Conservation (phyloP, 2,329 filamentous ascomycete genomes). For the Colletotrichum phormii region DNA sequence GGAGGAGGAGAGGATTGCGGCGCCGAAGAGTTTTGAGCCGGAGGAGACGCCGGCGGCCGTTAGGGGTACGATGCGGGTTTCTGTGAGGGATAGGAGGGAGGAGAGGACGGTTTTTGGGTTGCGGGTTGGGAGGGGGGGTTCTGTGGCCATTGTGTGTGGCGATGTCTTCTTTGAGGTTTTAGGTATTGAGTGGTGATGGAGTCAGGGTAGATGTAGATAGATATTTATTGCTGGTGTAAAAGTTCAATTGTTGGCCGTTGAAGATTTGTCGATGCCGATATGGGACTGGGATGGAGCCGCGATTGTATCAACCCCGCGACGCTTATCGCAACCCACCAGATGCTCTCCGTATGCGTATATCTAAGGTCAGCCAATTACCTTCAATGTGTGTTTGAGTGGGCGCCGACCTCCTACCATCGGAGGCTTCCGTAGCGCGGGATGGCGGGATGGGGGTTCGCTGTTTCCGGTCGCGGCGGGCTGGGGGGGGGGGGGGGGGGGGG, state of each 20-base stretch:
- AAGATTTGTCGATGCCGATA: background rate
- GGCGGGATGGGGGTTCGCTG: background rate
- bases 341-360: background rate
- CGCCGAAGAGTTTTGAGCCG: conserved; percentile 68
- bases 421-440: conserved; percentile 29
- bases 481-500: no score
- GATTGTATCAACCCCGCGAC: background rate
- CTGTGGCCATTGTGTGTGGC: conserved; percentile 39
- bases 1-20: conserved; percentile 61
- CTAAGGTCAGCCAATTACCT: no score
- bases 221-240: no score
- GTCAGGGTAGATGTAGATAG: rapidly evolving
- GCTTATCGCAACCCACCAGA: background rate
- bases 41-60: conserved; percentile 61
- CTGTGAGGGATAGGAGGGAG: conserved; percentile 55
- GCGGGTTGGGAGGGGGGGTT: conserved; percentile 19
- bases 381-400: conserved; percentile 22
- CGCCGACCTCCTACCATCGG: conserved; percentile 37
- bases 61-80: conserved; percentile 62
- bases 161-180: background rate
- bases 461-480: conserved; percentile 22
- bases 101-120: conserved; percentile 46
- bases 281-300: background rate
- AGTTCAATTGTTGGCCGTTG: background rate
- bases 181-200: conserved; percentile 30